Base-by-base conservation (phyloP, 352 stramenopile genomes). In the Phytopythium vexans region DNA sequence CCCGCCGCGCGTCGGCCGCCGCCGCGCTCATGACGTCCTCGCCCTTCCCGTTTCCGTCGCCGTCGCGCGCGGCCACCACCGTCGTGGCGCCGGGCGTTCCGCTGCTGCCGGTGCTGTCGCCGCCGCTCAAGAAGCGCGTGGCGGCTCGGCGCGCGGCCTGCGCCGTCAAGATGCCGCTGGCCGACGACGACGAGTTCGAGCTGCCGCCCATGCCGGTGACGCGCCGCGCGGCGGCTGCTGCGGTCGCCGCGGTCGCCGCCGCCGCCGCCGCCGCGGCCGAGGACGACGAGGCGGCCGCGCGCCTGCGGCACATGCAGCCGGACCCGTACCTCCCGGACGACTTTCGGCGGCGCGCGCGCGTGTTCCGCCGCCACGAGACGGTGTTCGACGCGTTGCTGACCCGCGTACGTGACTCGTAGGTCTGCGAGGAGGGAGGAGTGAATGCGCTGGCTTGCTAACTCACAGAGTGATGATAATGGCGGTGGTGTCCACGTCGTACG, bases 301-400 rank as follows among this genome's bases (percentile, higher is more conserved):
- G 10, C 11, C 41, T 66, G n/a, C 54, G 65, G 41, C 52, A 68
- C 41, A 70, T 83, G 32, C 67, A 70, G 36, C 78, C 78, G 1
- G 78, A 89, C 50, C 69, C 75, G 46, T 71, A 87, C 43, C 41
- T 89, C 14, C 64, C 71, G 0, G 60, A 70, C 10, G 54, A 64
- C 27, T 86, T 79, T 60, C 64, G 70, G 38, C 62, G 58, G 16
- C 52, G 41, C n/a, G 66, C 75, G 15, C 52, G 51, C 0, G 76
- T 89, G 46, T 15, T 86, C 8, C 43, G 66, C 35, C 55, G 79
- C 52, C 62, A 54, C 21, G 66, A 57, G 12, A 70, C 64, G 35
- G 67, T 72, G 47, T 89, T 77, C 60, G 64, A 88, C 54, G 74
- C 79, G 14, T 80, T 85, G 70, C 72, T 89, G 39, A 85, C 72